phyloP scores from a whole-genome alignment of 345 rosid species.

The Citrus maxima region DNA sequence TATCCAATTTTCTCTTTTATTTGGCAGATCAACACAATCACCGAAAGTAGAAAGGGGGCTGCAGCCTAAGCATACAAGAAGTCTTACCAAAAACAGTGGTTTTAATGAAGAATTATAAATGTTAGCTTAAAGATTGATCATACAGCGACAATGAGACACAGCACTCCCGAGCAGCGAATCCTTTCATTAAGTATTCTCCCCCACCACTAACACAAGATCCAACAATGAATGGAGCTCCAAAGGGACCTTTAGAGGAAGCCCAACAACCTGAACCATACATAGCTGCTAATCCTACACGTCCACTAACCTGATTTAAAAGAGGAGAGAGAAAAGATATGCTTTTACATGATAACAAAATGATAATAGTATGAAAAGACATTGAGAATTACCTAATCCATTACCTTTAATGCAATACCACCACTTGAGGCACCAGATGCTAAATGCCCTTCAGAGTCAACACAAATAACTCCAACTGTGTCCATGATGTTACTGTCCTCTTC shows the following conservation, averaged over 20 bases:
- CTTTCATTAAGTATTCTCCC: conserved; percentile 91
- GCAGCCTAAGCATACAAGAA: background rate
- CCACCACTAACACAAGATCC: conserved; percentile 93
- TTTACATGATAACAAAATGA: background rate
- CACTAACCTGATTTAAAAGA: conserved; percentile 53
- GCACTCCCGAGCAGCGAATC: conserved; percentile 89
- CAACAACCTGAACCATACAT: conserved; percentile 94
- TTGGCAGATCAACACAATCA: background rate
- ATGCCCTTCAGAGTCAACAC: conserved; percentile 80
- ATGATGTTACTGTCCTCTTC: conserved; percentile 51
- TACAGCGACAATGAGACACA: conserved; percentile 74
- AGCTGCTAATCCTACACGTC: conserved; percentile 95
- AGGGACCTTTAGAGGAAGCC: conserved; percentile 81
- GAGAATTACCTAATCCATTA: conserved; percentile 20
- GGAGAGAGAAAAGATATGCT: background rate
- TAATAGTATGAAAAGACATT: background rate
- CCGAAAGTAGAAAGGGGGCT: background rate
- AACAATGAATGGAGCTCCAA: conserved; percentile 59
- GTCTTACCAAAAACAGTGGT: background rate
- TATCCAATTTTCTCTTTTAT: background rate
- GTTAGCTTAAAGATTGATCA: conserved; percentile 14
- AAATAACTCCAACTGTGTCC: conserved; percentile 96
- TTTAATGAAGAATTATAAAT: background rate
- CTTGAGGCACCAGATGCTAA: conserved; percentile 90
- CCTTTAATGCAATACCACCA: conserved; percentile 96